Evolutionary conservation across 768 basidiomycete genomes (phyloP), one percentile per base, ranked within the genome.

Genomic region (Trichaptum fuscoviolaceum): DNA sequence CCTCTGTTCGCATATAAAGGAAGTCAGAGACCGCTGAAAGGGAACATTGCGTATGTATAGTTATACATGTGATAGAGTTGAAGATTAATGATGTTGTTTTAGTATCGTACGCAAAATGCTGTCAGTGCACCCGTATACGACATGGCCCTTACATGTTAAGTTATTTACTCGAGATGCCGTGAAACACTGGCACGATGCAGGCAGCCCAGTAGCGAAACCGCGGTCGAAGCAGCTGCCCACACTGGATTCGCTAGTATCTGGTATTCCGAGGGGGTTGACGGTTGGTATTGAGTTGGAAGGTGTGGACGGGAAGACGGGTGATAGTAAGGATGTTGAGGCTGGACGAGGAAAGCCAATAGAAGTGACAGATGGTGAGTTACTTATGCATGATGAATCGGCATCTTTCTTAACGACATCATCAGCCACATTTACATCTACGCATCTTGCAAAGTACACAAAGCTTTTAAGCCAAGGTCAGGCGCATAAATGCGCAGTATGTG

Each of bases 121-220:
- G 15, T 78, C 83, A 0, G 79, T 75, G 4, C 83, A 86, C 69
- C 91, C 93, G 0, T 95, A 89, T 75, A 83, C 80, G 67, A 82
- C 82, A 23, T 89, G 89, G 85, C 90, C 92, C 0, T 78, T 95
- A 35, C 88, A 87, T 67, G 84, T 92, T 70, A 90, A 89, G 70
- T 74, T 93, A 7, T 95, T 93, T 75, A 87, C 87, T 1, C 76
- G 81, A 57, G 84, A 88, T 65, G 88, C 87, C 15, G 79, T 81
- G 23, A 80, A 80, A 65, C 73, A 74, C 5, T 92, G 91, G 89
- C 70, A 80, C 17, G 73, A 73, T 17, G 77, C 80, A 10, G 66
- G 70, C 18, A 52, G 15, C 42, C 3, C 10, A 2, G 42, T 2
- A 2, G 63, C 57, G 8, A 59, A 64, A 23, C n/a, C 8, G 36